phyloP scores from a whole-genome alignment of 257 asterid species.

The Solanum verrucosum region DNA sequence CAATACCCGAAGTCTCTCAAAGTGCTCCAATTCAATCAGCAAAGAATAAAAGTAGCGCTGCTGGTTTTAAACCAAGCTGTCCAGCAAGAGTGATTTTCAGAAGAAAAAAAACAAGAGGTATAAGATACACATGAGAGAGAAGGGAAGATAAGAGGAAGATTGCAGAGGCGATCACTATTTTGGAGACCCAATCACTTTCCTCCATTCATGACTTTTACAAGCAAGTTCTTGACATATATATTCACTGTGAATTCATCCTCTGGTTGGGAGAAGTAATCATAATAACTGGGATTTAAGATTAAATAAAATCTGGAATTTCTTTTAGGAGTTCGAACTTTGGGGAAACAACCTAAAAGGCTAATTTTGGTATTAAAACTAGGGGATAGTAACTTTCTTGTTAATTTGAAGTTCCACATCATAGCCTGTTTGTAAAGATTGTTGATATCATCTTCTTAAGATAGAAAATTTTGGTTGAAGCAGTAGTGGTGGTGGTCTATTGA shows the following conservation, averaged over 20 bases:
- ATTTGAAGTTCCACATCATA: not conserved
- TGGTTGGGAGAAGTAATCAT: not conserved
- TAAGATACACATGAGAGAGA: not conserved
- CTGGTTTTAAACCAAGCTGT: not conserved
- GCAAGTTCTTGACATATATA: not conserved
- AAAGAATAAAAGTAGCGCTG: too few relatives aligned
- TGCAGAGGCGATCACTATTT: not conserved
- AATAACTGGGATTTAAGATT: not conserved
- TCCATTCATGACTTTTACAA: not conserved
- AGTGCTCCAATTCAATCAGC: too few relatives aligned
- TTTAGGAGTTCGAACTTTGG: not conserved
- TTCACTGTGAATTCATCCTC: not conserved
- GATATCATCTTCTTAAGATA: not conserved
- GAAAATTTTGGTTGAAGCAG: not conserved
- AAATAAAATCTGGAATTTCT: not conserved
- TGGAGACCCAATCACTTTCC: not conserved
- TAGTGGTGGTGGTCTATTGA: not conserved
- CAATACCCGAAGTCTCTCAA: not conserved
- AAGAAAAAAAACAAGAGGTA: not conserved
- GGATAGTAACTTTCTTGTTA: not conserved
- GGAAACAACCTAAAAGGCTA: not conserved
- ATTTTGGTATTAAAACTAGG: not conserved
- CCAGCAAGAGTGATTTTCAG: not conserved
- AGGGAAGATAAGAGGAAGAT: not conserved
- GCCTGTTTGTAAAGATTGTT: not conserved